Evolutionary conservation across 2,329 filamentous ascomycete species (phyloP), one percentile per base, ranked within the genome.

Genomic region (Cercospora zeina): DNA sequence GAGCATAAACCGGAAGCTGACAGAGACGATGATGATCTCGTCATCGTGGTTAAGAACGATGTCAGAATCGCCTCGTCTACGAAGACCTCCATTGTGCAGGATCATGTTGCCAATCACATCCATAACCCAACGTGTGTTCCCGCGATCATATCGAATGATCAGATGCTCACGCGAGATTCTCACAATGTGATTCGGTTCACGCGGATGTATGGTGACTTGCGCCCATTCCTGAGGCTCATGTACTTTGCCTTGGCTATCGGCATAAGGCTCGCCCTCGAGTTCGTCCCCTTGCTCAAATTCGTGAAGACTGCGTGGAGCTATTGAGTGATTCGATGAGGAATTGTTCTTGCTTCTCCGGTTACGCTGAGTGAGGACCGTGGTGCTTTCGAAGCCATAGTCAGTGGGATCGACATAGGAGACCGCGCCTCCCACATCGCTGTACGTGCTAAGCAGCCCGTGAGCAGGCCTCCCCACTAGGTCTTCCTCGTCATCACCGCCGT

Each of bases 161-260:
- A 90, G 79, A 73, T 93, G 90, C 68, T 88, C 80, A 64, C 89
- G 81, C 3, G 89, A 93, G 59, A 93, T 92, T 55, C 83, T 84
- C 71, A 89, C 89, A 55, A 89, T 90, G 65, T 83, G 85, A 63
- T 75, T 80, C 2, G 85, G 83, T 63, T 74, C 67, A 30, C 73
- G 72, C 24, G 75, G 69, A 62, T 78, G 73, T n/a, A 58, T 50
- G 6, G 62, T 42, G 27, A 63, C 58, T 47, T 60, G 58, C 1
- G 61, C 56, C 61, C 61, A 63, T 51, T 63, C 61, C 21, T 58
- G 58, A 8, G 45, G 58, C 37, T 61, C 58, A 30, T 54, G 50
- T 54, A 36, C 39, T 76, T 75, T 45, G 75, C 74, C 61, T 75
- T 76, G 58, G 47, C 72, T 75, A 77, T 71, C 71, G 73, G 61